Conservation (phyloP, 306 rosid species). For the Prunus salicina region DNA sequence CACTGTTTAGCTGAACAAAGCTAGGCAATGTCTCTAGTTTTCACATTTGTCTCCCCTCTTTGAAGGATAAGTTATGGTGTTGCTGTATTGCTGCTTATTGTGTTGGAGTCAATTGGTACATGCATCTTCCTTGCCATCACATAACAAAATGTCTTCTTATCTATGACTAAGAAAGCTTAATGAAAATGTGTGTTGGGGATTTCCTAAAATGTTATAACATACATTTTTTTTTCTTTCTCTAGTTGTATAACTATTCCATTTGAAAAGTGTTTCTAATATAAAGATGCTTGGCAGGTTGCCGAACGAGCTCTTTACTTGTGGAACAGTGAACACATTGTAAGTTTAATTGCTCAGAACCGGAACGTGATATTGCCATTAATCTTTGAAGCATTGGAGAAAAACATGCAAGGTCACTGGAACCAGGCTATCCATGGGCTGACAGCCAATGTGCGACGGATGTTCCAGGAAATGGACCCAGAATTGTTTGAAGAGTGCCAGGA, state of each 20-base stretch:
- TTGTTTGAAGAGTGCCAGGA: conserved; percentile 53
- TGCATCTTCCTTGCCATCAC: background rate
- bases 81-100: background rate
- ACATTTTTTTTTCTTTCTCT: background rate
- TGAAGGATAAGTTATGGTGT: background rate
- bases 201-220: background rate
- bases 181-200: background rate
- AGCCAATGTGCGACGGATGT: conserved; percentile 49
- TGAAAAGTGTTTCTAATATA: conserved; percentile 20
- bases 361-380: conserved; percentile 50
- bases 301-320: conserved; percentile 65
- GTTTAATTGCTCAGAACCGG: conserved; percentile 52
- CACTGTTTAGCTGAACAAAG: no score
- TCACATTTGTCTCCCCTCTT: background rate
- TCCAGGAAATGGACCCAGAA: conserved; percentile 53
- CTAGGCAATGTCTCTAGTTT: background rate
- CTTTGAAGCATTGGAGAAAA: conserved; percentile 59
- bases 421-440: conserved; percentile 48
- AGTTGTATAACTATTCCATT: conserved; percentile 4
- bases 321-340: conserved; percentile 59
- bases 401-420: conserved; percentile 61
- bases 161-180: background rate
- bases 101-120: background rate
- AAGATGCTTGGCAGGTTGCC: conserved; percentile 52
- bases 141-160: background rate